Percentiles rank a stretch among this genome's conserved stretches.
Evolutionary conservation across 192 early-diverging fungal genomes (phyloP).

Genomic region (Podochytrium sp.): DNA sequence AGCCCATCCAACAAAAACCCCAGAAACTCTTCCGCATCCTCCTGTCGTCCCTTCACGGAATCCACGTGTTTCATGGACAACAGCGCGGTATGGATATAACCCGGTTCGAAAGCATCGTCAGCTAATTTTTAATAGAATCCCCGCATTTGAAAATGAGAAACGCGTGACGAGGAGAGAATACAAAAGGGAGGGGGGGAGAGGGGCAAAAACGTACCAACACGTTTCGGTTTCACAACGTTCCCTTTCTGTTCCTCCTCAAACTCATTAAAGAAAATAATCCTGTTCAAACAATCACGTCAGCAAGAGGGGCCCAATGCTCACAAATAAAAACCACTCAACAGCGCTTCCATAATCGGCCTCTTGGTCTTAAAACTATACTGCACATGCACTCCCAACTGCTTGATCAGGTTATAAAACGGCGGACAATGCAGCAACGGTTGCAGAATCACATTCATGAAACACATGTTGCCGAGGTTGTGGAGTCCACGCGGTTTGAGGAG

Average conservation of each 20-base stretch:
- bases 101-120: constrained; percentile 77
- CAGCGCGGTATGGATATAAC: constrained; percentile 91
- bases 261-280: constrained; percentile 8
- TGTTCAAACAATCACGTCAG: background rate
- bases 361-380: constrained; percentile 73
- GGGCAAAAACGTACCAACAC: too few species aligned
- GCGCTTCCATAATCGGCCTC: constrained; percentile 83
- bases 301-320: background rate
- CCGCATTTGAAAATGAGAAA: too few species aligned
- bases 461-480: constrained; percentile 96
- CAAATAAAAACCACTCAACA: constrained; percentile 55
- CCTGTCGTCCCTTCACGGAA: constrained; percentile 86
- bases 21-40: constrained; percentile 97
- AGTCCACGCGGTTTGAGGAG: constrained; percentile 82
- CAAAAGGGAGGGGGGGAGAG: too few species aligned
- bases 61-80: constrained; percentile 74
- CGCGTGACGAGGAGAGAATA: too few species aligned
- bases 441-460: constrained; percentile 97
- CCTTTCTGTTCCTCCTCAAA: constrained; percentile 11
- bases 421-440: constrained; percentile 92
- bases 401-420: constrained; percentile 90
- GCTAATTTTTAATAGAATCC: too few species aligned
- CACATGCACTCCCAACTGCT: constrained; percentile 63
- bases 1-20: constrained; percentile 91
- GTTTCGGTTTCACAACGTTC: too few species aligned